phyloP scores from a whole-genome alignment of 1,284 basidiomycete species.

The Trichosporon faecale region DNA sequence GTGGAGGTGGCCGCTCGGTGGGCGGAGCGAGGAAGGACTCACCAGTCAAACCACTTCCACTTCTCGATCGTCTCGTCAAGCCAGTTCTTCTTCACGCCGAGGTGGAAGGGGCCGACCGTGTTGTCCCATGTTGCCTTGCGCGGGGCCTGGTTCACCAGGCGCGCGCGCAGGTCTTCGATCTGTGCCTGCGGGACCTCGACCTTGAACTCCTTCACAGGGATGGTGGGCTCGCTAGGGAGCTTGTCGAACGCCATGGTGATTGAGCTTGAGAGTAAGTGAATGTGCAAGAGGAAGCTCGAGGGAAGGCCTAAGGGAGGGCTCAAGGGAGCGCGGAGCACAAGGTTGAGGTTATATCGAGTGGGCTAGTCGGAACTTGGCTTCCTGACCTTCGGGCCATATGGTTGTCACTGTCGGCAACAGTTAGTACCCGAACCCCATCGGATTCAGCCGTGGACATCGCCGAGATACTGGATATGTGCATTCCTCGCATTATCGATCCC shows the following conservation, averaged over 20 bases:
- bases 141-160: slow-evolving; percentile 28
- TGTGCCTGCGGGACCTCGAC: slow-evolving; percentile 32
- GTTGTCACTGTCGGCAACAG: background rate
- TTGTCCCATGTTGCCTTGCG: slow-evolving; percentile 44
- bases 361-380: background rate
- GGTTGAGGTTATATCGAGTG: background rate
- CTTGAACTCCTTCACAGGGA: slow-evolving; percentile 35
- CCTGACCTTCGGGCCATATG: background rate
- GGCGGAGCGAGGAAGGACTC: background rate
- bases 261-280: background rate
- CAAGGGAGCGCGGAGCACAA: background rate
- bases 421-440: slow-evolving; percentile 5
- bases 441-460: background rate
- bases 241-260: slow-evolving; percentile 26
- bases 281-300: background rate
- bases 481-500: background rate
- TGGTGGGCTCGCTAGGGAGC: slow-evolving; percentile 32
- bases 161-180: slow-evolving; percentile 37
- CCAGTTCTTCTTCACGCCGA: slow-evolving; percentile 33
- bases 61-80: slow-evolving; percentile 25
- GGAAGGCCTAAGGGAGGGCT: background rate
- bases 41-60: slow-evolving; percentile 40
- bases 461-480: background rate
- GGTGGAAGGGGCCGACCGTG: slow-evolving; percentile 22
- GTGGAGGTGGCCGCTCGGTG: too few relatives aligned